Percentiles rank a stretch among this genome's conserved stretches.
Evolutionary conservation across 2,329 filamentous ascomycete genomes (phyloP).

Genomic region (Stenocarpella maydis): DNA sequence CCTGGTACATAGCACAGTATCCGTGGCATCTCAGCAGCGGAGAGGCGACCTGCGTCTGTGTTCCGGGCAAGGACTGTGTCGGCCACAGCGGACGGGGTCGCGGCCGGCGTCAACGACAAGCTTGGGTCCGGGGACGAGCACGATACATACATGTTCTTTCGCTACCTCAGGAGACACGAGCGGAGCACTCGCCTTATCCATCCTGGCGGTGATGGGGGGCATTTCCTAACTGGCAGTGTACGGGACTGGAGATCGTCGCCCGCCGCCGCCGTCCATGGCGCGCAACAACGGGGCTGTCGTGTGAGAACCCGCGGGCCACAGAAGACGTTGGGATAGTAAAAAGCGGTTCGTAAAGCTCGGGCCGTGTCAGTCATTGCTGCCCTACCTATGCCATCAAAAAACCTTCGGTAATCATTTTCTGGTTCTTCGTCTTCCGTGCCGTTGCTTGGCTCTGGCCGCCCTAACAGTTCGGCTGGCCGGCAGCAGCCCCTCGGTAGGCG

Average conservation of each 20-base stretch:
- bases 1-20: constrained; percentile 19
- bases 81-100: constrained; percentile 10
- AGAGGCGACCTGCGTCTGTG: not conserved
- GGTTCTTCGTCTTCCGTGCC: constrained; percentile 17
- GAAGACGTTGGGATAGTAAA: constrained; percentile 12
- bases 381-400: constrained; percentile 23
- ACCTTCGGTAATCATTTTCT: constrained; percentile 24
- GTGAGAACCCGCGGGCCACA: not conserved
- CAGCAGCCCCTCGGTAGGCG: constrained; percentile 25
- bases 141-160: constrained; percentile 4
- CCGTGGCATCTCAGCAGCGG: not conserved
- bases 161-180: constrained; percentile 12
- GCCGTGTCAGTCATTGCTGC: constrained; percentile 23
- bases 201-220: constrained; percentile 15
- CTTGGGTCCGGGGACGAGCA: constrained; percentile 2
- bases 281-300: constrained; percentile 18
- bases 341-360: constrained; percentile 1
- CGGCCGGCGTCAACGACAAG: not conserved
- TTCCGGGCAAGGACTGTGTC: not conserved
- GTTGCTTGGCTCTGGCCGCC: constrained; percentile 23
- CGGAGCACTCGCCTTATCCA: not conserved
- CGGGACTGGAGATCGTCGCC: constrained; percentile 12
- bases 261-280: constrained; percentile 7
- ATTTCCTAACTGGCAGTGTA: constrained; percentile 19
- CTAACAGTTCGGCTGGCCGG: constrained; percentile 26